Evolutionary conservation across 305 asterid genomes (phyloP).

Genomic region (Ajuga reptans): DNA sequence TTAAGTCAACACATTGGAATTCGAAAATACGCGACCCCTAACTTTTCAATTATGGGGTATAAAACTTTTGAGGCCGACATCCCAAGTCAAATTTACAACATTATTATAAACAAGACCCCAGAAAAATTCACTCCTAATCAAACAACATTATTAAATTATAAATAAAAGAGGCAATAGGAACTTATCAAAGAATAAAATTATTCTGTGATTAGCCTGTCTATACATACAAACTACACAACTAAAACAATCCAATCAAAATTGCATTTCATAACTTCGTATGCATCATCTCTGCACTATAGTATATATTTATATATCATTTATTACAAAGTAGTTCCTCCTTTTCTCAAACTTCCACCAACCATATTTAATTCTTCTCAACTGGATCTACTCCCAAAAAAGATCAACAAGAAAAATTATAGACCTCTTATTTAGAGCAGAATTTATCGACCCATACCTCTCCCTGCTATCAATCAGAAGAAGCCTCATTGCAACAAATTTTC

Average conservation of each 20-base stretch:
- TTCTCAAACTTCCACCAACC: conserved; percentile 1
- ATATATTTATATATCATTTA: background rate
- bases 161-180: background rate
- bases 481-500: background rate
- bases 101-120: no score
- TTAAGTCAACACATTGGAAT: no score
- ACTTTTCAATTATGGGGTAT: no score
- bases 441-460: background rate
- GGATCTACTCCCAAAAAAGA: background rate
- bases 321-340: background rate
- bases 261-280: background rate
- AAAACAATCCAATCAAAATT: conserved; percentile 2
- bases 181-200: conserved; percentile 21
- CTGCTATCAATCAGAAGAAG: background rate
- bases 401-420: background rate
- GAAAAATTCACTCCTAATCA: background rate
- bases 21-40: no score
- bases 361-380: background rate
- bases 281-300: background rate
- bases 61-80: no score
- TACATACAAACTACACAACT: background rate
- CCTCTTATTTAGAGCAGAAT: background rate
- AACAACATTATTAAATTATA: background rate
- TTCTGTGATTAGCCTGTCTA: background rate
- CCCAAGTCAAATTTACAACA: no score